phyloP scores from a whole-genome alignment of 345 rosid species.

The Firmiana major region DNA sequence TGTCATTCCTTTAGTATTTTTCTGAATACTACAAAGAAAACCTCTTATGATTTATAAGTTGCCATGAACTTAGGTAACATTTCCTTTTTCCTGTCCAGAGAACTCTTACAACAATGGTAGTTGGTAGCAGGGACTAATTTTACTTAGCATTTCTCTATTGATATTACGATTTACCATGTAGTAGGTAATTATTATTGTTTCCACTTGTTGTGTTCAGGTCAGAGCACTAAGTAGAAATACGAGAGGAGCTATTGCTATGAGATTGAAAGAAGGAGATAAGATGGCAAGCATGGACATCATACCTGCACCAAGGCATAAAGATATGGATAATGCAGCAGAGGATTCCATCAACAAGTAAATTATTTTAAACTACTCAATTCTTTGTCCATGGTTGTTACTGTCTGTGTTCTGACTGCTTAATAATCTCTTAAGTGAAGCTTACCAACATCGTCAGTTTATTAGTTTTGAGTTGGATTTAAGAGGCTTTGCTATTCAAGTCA shows the following conservation, averaged over 20 bases:
- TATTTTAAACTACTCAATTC: background rate
- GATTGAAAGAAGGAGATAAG: slow-evolving; percentile 67
- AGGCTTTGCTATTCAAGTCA: background rate
- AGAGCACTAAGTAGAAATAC: slow-evolving; percentile 84
- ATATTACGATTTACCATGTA: background rate
- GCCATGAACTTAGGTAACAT: background rate
- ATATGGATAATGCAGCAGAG: slow-evolving; percentile 41
- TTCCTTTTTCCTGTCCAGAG: background rate
- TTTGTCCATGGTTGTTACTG: background rate
- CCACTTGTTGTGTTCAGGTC: slow-evolving; percentile 38
- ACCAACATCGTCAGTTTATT: background rate
- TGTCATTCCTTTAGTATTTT: background rate
- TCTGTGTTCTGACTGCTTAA: background rate
- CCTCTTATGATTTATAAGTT: background rate
- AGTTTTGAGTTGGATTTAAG: background rate
- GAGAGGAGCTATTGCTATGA: slow-evolving; percentile 87
- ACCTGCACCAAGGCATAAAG: slow-evolving; percentile 54
- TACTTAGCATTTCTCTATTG: background rate
- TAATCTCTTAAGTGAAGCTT: background rate
- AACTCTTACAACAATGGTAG: background rate
- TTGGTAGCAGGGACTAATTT: background rate
- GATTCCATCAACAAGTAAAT: slow-evolving; percentile 47
- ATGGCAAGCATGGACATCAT: slow-evolving; percentile 94
- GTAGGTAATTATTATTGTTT: background rate
- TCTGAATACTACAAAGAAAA: background rate